phyloP scores from a whole-genome alignment of 2,329 filamentous ascomycete genomes.

The Uncinocarpus reesii region DNA sequence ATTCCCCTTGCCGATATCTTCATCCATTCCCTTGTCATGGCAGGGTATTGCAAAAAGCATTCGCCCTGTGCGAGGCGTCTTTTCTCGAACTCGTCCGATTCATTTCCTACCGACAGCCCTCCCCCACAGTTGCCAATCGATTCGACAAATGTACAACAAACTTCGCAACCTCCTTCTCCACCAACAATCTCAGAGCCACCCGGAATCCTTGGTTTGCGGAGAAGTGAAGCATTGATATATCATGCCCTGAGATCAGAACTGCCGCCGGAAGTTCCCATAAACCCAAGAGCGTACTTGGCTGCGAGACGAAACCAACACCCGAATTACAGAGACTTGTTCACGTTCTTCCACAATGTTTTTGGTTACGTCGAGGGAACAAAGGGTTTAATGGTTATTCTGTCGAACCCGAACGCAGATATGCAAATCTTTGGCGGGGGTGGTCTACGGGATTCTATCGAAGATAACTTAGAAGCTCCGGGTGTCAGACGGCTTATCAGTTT shows the following conservation, averaged over 20 bases:
- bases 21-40: slow-evolving; percentile 44
- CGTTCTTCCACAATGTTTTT: slow-evolving; percentile 15
- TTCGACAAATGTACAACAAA: background rate
- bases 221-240: slow-evolving; percentile 4
- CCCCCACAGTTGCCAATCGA: slow-evolving; percentile 8
- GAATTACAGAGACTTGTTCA: slow-evolving; percentile 10
- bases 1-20: slow-evolving; percentile 42
- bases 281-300: background rate
- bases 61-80: slow-evolving; percentile 27
- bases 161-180: background rate
- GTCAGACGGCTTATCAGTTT: slow-evolving; percentile 34
- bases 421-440: slow-evolving; percentile 8
- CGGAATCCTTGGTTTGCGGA: background rate
- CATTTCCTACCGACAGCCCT: slow-evolving; percentile 9
- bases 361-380: slow-evolving; percentile 16
- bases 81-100: slow-evolving; percentile 21
- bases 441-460: slow-evolving; percentile 10
- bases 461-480: slow-evolving; percentile 26
- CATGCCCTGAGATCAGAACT: background rate
- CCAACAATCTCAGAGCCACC: background rate
- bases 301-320: background rate
- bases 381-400: slow-evolving; percentile 15
- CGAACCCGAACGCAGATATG: slow-evolving; percentile 17
- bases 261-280: background rate
- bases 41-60: slow-evolving; percentile 43